Base-by-base conservation (phyloP, 2,329 filamentous ascomycete species). In the Trichoderma cornu-damae region DNA sequence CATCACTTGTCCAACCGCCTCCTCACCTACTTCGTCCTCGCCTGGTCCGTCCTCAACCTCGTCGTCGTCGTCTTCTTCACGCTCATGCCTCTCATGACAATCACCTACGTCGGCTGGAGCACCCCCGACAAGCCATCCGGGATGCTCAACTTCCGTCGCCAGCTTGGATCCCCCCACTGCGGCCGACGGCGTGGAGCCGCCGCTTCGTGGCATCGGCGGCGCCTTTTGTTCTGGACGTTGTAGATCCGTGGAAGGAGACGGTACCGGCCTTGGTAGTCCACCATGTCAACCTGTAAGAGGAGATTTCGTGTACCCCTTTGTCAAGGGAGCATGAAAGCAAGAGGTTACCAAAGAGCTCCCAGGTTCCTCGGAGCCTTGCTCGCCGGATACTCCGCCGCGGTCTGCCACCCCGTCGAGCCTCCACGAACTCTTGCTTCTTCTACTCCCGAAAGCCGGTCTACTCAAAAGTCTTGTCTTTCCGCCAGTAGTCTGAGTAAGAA, bases 51-150 rank as follows among this genome's bases (percentile, higher is more conserved):
- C 63, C 8, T 61, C 57, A 1, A 60, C 46, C 3, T 61, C 44
- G 5, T 51, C 43, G 4, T 61, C 32, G 35, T 66, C 42, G 28
- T 65, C n/a, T 52, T 61, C 20, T 59, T 65, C 34, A 63, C 66
- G 6, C 37, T 69, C 6, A 24, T 66, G n/a, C 11, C 65, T 4
- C 55, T 63, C 34, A 32, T 59, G 1, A 58, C 65, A 6, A 26
- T 64, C 20, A 16, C 64, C 2, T 40, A 53, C 16, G 9, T 64
- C 3, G 61, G 60, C 43, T 66, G 61, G 63, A 51, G 35, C 34
- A 51, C 48, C 16, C 48, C 48, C 11, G 48, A 51, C 2, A 51
- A 51, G 16, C 48, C 48, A 8, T 12, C 35, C 2, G 26, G 35
- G 1, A 42, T 51, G 2, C 48, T 51, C 48, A 51, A 32, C 24